Evolutionary conservation across 257 asterid genomes (phyloP).

Genomic region (Apocynum venetum): DNA sequence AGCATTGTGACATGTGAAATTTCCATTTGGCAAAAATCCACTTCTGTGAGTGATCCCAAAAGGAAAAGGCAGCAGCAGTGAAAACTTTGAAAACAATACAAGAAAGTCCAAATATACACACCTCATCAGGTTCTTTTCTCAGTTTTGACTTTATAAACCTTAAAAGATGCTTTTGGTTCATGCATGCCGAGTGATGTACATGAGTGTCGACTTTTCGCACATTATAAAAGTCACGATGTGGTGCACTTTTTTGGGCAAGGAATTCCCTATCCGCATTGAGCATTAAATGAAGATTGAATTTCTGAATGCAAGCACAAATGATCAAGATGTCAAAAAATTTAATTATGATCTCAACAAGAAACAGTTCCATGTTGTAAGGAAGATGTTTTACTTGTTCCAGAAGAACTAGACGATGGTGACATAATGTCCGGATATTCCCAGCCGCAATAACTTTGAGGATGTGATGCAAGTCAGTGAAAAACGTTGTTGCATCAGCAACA

Average conservation of each 20-base stretch:
- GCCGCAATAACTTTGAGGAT: constrained; percentile 95
- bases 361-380: constrained; percentile 10
- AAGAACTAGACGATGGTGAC: constrained; percentile 93
- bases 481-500: constrained; percentile 87
- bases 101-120: constrained; percentile 21
- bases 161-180: constrained; percentile 96
- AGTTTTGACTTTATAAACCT: constrained; percentile 91
- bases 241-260: constrained; percentile 98
- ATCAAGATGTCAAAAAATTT: constrained; percentile 3
- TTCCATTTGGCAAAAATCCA: neutral
- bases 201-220: constrained; percentile 98
- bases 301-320: constrained; percentile 38
- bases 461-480: constrained; percentile 92
- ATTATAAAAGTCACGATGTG: constrained; percentile 96
- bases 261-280: constrained; percentile 97
- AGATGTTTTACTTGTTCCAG: constrained; percentile 68
- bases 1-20: neutral
- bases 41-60: neutral
- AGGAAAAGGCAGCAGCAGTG: neutral
- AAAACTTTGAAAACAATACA: constrained; percentile 13
- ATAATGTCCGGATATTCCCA: constrained; percentile 82
- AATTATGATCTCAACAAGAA: constrained; percentile 12
- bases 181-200: constrained; percentile 99
- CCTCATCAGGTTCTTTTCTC: constrained; percentile 99
- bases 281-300: constrained; percentile 98